Conservation (phyloP, 208 protist species). For the Trypanosoma theileri region DNA sequence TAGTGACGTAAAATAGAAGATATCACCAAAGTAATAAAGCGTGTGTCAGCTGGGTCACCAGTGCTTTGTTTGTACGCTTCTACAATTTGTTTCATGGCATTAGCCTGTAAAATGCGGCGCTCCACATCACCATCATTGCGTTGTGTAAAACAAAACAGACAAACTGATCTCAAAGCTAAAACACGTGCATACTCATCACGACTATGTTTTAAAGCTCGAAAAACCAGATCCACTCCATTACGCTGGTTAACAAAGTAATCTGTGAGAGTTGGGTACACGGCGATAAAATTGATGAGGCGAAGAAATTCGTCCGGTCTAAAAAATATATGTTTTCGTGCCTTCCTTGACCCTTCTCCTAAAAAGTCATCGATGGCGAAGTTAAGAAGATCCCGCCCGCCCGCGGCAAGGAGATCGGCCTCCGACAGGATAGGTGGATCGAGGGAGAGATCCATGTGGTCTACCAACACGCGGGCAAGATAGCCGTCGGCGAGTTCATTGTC, state of each 20-base stretch:
- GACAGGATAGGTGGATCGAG: conserved; percentile 71
- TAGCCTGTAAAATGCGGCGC: conserved; percentile 62
- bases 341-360: conserved; percentile 48
- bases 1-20: conserved; percentile 87
- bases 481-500: conserved; percentile 90
- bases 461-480: conserved; percentile 82
- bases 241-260: conserved; percentile 73
- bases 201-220: conserved; percentile 70
- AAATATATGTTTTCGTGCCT: conserved; percentile 79
- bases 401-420: conserved; percentile 66
- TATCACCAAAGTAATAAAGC: conserved; percentile 79
- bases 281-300: conserved; percentile 79
- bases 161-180: conserved; percentile 73
- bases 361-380: conserved; percentile 85
- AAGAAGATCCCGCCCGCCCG: conserved; percentile 66
- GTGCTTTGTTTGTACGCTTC: conserved; percentile 81
- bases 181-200: conserved; percentile 72
- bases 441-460: conserved; percentile 88
- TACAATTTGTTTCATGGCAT: conserved; percentile 70
- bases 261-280: conserved; percentile 64
- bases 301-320: conserved; percentile 86
- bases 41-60: conserved; percentile 86
- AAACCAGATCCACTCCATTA: conserved; percentile 73
- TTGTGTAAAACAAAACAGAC: conserved; percentile 83
- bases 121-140: conserved; percentile 78